Evolutionary conservation across 129 eudicot species (phyloP), one percentile per base, ranked within the genome.

Genomic region (Flaveria trinervia): DNA sequence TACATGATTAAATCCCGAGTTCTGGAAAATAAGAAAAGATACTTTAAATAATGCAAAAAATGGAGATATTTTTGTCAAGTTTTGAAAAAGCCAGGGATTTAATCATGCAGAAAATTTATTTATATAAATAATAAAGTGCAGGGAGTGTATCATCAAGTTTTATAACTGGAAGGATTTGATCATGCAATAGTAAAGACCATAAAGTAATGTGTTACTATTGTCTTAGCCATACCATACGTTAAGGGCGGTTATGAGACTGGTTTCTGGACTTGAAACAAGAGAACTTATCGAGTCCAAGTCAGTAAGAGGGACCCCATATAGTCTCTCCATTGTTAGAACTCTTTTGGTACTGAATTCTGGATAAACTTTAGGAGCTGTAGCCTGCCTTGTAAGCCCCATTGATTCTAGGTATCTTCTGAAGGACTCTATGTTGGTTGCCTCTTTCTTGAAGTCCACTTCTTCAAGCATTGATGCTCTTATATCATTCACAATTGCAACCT

Each of bases 361-460:
- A 82, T 94, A 94, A 66, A 94, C 93, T 89, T 84, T 89, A 49
- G 98, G 98, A 75, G 98, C 98, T 4, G 97, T 91, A 55, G 98
- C 98, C 82, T 91, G 98, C 77, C 85, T 84, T 15, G 91, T 87
- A 80, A 94, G 97, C 49, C 98, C 98, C 96, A 89, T 91, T 50
- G 89, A 69, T 49, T 89, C 96, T 67, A 94, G 73, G 77, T 94
- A 94, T 74, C 82, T 83, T 85, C 98, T 89, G 44, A 94, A 94
- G 18, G 97, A 76, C 79, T 94, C 98, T 59, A 94, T 73, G 81
- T 94, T 94, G 81, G 83, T 70, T 46, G 98, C 98, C 82, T 94
- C 98, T 83, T 94, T 94, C 12, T 84, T 94, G 73, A 94, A 94
- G 90, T 94, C 97, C 71, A 94, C 97, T 89, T 94, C 98, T 78